These are phyloP conservation scores for Citrus medica DNA, from an alignment of 345 rosid genomes.

Conservation along the genomic window DNA sequence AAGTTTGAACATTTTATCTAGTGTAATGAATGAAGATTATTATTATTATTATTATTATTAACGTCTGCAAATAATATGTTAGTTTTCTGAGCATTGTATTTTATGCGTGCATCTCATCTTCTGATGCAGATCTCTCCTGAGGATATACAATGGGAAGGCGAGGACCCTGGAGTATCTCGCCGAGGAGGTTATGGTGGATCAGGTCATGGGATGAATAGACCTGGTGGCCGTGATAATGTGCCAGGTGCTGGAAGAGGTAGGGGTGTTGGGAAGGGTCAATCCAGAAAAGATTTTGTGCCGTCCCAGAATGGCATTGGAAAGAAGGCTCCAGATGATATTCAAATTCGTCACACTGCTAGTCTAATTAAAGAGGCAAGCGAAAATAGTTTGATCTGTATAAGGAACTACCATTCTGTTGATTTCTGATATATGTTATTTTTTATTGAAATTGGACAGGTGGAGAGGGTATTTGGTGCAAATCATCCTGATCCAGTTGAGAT, in stretches of 20 bases:
- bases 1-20: not conserved
- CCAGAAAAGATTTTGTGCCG: conserved; percentile 66
- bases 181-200: conserved; percentile 45
- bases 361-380: conserved; percentile 63
- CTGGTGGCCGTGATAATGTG: conserved; percentile 44
- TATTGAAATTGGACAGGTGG: conserved; percentile 49
- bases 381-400: conserved; percentile 11
- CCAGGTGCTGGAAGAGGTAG: conserved; percentile 60
- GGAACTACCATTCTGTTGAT: conserved; percentile 2
- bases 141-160: conserved; percentile 77
- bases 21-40: not conserved
- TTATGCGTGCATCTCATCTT: not conserved
- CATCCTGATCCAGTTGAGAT: conserved; percentile 76
- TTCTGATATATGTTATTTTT: not conserved
- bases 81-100: not conserved
- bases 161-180: conserved; percentile 54
- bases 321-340: conserved; percentile 54
- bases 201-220: conserved; percentile 46
- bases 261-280: conserved; percentile 44
- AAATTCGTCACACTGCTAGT: conserved; percentile 70
- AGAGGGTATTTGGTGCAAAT: conserved; percentile 62
- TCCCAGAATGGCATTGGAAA: conserved; percentile 77
- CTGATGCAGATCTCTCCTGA: conserved; percentile 68
- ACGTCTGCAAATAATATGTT: not conserved
- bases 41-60: too few species aligned